Percentiles rank a stretch among this genome's conserved stretches.
Conservation (phyloP, 2,329 filamentous ascomycete genomes). For the Trichoderma guizhouense region DNA sequence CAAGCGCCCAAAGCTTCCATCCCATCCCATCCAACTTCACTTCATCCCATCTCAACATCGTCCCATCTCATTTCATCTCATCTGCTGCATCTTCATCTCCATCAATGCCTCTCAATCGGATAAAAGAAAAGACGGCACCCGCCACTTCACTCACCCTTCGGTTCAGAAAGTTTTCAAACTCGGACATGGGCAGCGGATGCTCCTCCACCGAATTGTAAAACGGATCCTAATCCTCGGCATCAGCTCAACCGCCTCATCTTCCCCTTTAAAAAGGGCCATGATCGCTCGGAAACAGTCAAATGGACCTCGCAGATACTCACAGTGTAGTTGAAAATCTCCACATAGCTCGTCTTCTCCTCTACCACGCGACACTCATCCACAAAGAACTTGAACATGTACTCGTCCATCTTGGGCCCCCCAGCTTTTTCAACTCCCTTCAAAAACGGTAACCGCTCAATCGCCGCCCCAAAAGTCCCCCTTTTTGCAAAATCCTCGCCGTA, state of each 20-base stretch:
- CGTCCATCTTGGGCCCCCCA: constrained; percentile 46
- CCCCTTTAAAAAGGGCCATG: neutral
- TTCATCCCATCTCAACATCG: neutral
- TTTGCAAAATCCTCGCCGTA: neutral
- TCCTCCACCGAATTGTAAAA: constrained; percentile 49
- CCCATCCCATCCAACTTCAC: neutral
- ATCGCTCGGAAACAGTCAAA: neutral
- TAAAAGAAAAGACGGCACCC: neutral
- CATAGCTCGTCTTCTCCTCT: constrained; percentile 50
- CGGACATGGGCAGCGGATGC: constrained; percentile 49
- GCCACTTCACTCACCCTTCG: constrained; percentile 40
- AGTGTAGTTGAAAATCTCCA: constrained; percentile 59
- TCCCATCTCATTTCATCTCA: neutral
- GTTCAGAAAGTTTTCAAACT: constrained; percentile 57
- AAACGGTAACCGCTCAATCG: neutral
- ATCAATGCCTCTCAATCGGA: neutral
- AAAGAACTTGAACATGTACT: constrained; percentile 53
- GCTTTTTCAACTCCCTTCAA: neutral
- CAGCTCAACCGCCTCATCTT: neutral
- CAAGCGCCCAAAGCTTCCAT: neutral
- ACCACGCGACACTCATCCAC: constrained; percentile 48
- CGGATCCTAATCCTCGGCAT: constrained; percentile 40
- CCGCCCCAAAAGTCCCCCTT: neutral
- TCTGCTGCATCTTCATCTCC: neutral
- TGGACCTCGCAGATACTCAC: constrained; percentile 35